These are phyloP conservation scores for Sophora flavescens DNA, from an alignment of 306 rosid species.

Conservation along the genomic window DNA sequence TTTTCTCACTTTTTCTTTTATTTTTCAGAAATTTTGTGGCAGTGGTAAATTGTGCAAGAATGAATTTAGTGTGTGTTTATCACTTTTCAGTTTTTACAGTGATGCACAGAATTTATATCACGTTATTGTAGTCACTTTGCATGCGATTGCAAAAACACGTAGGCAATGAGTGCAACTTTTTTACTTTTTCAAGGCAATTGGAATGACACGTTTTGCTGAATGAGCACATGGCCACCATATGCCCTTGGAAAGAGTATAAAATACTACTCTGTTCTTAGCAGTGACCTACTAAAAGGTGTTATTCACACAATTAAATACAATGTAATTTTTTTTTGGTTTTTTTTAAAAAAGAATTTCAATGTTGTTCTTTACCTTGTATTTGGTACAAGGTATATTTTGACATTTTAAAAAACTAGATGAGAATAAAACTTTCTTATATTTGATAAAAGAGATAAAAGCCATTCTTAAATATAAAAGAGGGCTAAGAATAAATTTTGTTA, in stretches of 20 bases:
- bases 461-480: too few species aligned
- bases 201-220: constrained; percentile 47
- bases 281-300: not conserved
- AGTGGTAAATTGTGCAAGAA: constrained; percentile 9
- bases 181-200: not conserved
- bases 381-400: too few species aligned
- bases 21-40: not conserved
- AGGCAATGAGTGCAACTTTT: constrained; percentile 19
- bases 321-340: too few species aligned
- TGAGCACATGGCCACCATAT: constrained; percentile 25
- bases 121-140: constrained; percentile 49
- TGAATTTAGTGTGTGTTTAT: not conserved
- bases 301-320: too few species aligned
- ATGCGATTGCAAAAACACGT: constrained; percentile 53
- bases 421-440: too few species aligned
- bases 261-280: not conserved
- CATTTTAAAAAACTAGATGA: too few species aligned
- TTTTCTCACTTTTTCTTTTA: not conserved
- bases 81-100: not conserved
- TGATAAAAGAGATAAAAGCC: too few species aligned
- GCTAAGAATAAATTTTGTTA: too few species aligned
- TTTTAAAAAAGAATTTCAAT: too few species aligned
- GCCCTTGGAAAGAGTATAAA: not conserved
- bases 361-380: too few species aligned
- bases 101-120: not conserved